Base-by-base conservation (phyloP, 179 eudicot genomes). In the Beta lomatogona region DNA sequence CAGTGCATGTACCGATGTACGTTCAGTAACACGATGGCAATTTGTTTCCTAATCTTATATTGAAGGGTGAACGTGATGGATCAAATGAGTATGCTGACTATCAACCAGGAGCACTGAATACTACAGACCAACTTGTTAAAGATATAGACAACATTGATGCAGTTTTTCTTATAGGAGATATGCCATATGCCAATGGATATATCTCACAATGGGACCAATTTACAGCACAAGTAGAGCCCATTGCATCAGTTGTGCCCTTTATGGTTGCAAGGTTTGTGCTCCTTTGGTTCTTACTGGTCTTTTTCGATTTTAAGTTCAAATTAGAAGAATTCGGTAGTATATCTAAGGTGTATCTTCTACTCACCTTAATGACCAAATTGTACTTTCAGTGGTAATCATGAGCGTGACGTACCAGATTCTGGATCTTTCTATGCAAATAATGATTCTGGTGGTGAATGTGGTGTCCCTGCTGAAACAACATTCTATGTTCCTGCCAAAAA, bases 191-290 rank as follows among this genome's bases (percentile, higher is more conserved):
- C 21, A 93, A 91, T 76, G 97, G 97, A 89, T 76, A 58, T 55
- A 53, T 73, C 64, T 93, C 95, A 19, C 93, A 93, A 76, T 92
- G 94, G 95, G 95, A 93, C 83, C 95, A 92, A 76, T 93, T 93
- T 82, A 93, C 95, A 55, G 84, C 95, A 63, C 95, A 92, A 79
- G 82, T 93, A 22, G 95, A 93, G 85, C 95, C 95, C 57, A 88
- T 93, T 90, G 90, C 97, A 71, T 91, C 97, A 64, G 83, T 85
- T 21, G 87, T 88, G 44, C 95, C 97, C 18, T 92, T 91, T 87
- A 92, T 93, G 97, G 83, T 91, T 71, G 93, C 91, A 64, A 88
- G 97, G 96, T 93, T 60, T 22, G 71, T 75, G 3, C 44, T 9
- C 15, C 19, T 5, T 25, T 48, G 28, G 41, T n/a, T 71, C 50